phyloP scores from a whole-genome alignment of 139 green algal species.

The Spirogloea muscicola region DNA sequence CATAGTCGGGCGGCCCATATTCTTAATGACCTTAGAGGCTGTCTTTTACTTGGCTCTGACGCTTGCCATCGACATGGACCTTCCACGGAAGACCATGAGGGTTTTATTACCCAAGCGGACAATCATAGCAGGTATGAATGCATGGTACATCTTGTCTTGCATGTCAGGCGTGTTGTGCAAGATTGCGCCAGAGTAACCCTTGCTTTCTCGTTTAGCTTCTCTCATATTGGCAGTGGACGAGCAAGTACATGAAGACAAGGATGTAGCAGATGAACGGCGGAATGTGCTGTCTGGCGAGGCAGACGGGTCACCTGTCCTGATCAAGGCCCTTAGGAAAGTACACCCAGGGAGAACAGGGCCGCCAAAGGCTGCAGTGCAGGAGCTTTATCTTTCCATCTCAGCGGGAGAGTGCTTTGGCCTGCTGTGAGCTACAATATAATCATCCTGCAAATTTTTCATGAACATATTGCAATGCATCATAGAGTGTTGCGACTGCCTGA shows the following conservation, averaged over 20 bases:
- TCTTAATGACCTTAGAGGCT: conserved; percentile 6
- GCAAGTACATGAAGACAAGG: conserved; percentile 43
- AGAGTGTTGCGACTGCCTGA: conserved; percentile 1
- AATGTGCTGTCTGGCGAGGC: conserved; percentile 20
- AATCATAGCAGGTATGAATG: too few species aligned
- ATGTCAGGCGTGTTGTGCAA: background rate
- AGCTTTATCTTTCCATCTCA: conserved; percentile 60
- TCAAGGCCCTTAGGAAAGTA: conserved; percentile 30
- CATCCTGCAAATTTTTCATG: background rate
- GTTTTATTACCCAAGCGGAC: too few species aligned
- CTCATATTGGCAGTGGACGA: too few species aligned
- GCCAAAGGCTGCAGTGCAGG: conserved; percentile 44
- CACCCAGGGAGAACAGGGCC: background rate
- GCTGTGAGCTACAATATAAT: conserved; percentile 6
- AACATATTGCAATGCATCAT: background rate
- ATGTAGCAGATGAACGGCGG: conserved; percentile 42
- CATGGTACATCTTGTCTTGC: background rate
- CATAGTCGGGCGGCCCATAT: conserved; percentile 12
- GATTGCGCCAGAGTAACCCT: background rate
- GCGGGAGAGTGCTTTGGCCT: conserved; percentile 62
- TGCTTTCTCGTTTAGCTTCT: too few species aligned
- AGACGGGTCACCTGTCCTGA: conserved; percentile 12
- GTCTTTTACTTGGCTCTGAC: conserved; percentile 12
- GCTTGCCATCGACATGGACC: conserved; percentile 26
- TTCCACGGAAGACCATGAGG: too few species aligned